Conservation (phyloP, 495 filamentous ascomycete genomes). For the Aspergillus saccharolyticus region DNA sequence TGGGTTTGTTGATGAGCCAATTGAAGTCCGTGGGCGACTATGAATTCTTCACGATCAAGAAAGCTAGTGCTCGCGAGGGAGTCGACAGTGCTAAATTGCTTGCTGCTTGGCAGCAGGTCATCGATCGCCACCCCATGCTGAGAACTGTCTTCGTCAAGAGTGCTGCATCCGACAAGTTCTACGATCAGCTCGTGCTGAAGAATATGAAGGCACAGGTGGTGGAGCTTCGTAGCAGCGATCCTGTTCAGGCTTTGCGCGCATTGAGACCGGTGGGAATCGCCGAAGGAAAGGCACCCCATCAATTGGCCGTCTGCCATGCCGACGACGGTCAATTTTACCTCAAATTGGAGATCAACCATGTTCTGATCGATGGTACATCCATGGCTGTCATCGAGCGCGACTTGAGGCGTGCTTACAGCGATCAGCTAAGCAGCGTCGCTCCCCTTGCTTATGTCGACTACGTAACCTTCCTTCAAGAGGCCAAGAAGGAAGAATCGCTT, state of each 20-base stretch:
- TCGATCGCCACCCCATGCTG: conserved; percentile 41
- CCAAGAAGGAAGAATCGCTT: too few relatives aligned
- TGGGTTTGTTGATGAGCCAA: conserved; percentile 43
- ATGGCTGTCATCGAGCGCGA: conserved; percentile 24
- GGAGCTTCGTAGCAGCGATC: not conserved
- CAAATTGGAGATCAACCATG: conserved; percentile 41
- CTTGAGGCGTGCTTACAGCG: conserved; percentile 16
- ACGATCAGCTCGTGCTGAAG: conserved; percentile 3
- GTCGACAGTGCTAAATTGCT: conserved; percentile 24
- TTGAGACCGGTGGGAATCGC: not conserved
- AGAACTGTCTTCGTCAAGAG: conserved; percentile 41
- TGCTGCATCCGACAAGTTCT: not conserved
- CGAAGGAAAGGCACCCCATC: not conserved
- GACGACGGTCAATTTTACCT: conserved; percentile 22
- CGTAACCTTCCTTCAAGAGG: not conserved
- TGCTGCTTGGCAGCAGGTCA: conserved; percentile 43
- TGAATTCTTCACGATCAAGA: conserved; percentile 16
- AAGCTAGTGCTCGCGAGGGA: not conserved
- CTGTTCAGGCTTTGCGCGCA: not conserved
- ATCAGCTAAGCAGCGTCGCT: not conserved
- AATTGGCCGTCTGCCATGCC: not conserved
- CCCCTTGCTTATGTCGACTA: not conserved
- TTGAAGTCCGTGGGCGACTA: conserved; percentile 33
- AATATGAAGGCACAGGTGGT: not conserved
- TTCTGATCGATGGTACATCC: conserved; percentile 32